Conservation (phyloP, 306 rosid species). For the Hippophae tibetana region DNA sequence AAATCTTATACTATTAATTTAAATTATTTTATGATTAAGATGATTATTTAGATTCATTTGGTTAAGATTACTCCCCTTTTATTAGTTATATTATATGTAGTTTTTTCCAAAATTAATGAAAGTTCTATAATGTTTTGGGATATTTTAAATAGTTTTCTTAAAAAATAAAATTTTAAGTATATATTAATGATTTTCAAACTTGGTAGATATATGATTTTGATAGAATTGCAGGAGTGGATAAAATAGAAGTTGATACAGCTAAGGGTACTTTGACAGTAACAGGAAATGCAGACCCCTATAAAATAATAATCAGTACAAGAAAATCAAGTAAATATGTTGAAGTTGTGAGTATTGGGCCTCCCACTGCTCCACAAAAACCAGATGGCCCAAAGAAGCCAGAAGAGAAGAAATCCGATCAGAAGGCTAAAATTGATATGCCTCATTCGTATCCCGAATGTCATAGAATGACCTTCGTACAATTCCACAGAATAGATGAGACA, state of each 20-base stretch:
- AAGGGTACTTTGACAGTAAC: conserved; percentile 49
- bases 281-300: conserved; percentile 65
- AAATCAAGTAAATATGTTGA: conserved; percentile 39
- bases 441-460: conserved; percentile 15
- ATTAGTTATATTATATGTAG: no score
- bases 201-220: no score
- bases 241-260: conserved; percentile 52
- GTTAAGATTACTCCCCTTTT: no score
- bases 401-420: conserved; percentile 5
- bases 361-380: conserved; percentile 31
- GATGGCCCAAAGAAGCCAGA: conserved; percentile 23
- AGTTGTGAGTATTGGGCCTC: conserved; percentile 56
- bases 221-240: conserved; percentile 41
- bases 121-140: no score
- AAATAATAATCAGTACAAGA: conserved; percentile 37
- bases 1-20: no score
- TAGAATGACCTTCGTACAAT: conserved; percentile 7
- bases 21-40: no score
- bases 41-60: no score
- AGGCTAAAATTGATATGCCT: not conserved
- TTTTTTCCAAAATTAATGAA: no score
- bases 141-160: no score
- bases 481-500: conserved; percentile 30
- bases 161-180: no score
- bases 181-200: no score